Conservation (phyloP, 164 flowering plant species). For the Chimonanthus salicifolius region DNA sequence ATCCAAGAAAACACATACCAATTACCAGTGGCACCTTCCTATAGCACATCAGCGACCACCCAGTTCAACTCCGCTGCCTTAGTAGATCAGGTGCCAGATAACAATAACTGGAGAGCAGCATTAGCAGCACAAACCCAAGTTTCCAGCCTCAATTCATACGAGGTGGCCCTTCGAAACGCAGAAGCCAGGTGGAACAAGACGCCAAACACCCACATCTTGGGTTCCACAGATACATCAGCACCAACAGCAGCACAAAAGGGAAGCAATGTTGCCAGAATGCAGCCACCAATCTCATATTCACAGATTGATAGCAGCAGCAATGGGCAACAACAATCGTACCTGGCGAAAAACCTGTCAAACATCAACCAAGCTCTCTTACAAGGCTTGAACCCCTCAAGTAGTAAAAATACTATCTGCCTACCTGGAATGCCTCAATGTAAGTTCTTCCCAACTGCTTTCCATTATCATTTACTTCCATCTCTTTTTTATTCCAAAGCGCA, state of each 20-base stretch:
- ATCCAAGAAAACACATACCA: neutral
- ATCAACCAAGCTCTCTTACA: constrained; percentile 4
- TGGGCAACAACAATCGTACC: neutral
- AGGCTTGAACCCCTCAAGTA: constrained; percentile 1
- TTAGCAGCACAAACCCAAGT: constrained; percentile 2
- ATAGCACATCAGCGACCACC: constrained; percentile 1
- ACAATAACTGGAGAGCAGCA: constrained; percentile 10
- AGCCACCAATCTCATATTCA: neutral
- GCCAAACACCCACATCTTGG: constrained; percentile 1
- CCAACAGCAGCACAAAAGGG: constrained; percentile 1
- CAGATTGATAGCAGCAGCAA: neutral
- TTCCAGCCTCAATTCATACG: neutral
- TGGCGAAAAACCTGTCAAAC: neutral
- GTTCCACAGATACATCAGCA: neutral
- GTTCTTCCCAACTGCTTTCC: neutral
- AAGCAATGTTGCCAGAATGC: neutral
- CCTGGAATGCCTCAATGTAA: constrained; percentile 12
- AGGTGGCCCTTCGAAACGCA: neutral
- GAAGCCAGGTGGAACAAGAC: constrained; percentile 7
- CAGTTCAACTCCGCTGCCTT: neutral
- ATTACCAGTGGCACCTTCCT: neutral
- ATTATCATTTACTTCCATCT: neutral
- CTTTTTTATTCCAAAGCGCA: neutral
- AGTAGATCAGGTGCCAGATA: neutral
- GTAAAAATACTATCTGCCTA: neutral